Base-by-base conservation (phyloP, 225 moss, liverwort and hornwort species). In the Climacium dendroides region DNA sequence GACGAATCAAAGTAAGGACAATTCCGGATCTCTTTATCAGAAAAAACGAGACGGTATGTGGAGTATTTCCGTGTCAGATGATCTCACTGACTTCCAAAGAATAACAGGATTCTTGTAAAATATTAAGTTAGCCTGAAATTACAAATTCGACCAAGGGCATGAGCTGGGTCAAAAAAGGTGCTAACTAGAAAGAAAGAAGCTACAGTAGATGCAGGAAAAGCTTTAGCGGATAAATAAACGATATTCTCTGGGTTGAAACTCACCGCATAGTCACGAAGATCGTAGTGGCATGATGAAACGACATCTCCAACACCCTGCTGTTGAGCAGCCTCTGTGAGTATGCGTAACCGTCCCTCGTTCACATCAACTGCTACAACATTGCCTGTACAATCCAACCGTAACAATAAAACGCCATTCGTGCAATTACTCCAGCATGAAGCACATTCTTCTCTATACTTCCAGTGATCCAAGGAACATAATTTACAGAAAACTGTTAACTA, bases 311-410 rank as follows among this genome's bases (percentile, higher is more conserved):
- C 94, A 74, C 95, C 95, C 91, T 94, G 96, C 85, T 93, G 92
- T 85, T 90, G 83, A 34, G 96, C 95, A 71, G 96, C 96, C 87
- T 96, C 95, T 85, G 94, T 91, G 67, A 96, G 92, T 83, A 96
- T 94, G 63, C 94, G 96, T 80, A 96, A 89, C 43, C 96, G 87
- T 61, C 96, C 96, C 73, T 96, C 90, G 60, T 96, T 96, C 79
- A 95, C 92, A 89, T 96, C 96, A 84, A 95, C 95, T 37, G 96
- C 96, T 78, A 96, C 85, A 29, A 96, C 91, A 90, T 93, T 93
- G 71, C 96, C 96, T 96, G 92, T 35, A 79, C 79, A 87, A 61
- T 63, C 73, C 74, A 69, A 87, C 52, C 57, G 80, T 64, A 69
- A 85, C 32, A 37, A 85, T 74, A 39, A 87, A 89, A 43, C 29